Conservation (phyloP, 1,284 basidiomycete genomes). For the Pseudozyma pruni region DNA sequence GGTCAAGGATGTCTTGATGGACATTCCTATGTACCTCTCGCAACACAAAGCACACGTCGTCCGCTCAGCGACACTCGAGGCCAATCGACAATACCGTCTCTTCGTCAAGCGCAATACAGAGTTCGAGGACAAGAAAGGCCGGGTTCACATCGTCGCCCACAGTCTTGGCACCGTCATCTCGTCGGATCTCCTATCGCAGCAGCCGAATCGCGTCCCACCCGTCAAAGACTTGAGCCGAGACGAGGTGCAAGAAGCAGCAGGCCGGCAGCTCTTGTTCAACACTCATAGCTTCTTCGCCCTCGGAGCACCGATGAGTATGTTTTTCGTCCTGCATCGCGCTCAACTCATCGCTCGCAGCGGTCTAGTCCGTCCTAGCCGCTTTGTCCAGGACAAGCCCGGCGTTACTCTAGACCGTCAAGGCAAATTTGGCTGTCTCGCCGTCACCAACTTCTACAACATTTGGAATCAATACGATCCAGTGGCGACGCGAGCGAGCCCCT, state of each 20-base stretch:
- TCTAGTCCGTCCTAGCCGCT: slow-evolving; percentile 70
- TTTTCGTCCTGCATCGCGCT: slow-evolving; percentile 72
- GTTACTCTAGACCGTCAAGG: slow-evolving; percentile 70
- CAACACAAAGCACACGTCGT: slow-evolving; percentile 72
- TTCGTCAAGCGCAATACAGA: slow-evolving; percentile 72
- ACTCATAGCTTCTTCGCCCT: slow-evolving; percentile 71
- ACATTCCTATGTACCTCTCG: slow-evolving; percentile 69
- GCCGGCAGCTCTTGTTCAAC: slow-evolving; percentile 66
- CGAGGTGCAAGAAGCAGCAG: slow-evolving; percentile 18
- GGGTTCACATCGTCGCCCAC: slow-evolving; percentile 70
- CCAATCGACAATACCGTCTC: slow-evolving; percentile 70
- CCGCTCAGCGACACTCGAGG: slow-evolving; percentile 68
- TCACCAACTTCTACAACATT: slow-evolving; percentile 71
- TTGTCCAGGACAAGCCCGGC: slow-evolving; percentile 68
- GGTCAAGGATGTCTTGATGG: slow-evolving; percentile 69
- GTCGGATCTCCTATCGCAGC: slow-evolving; percentile 72
- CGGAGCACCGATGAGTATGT: slow-evolving; percentile 72
- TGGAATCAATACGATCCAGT: slow-evolving; percentile 72
- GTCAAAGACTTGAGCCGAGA: slow-evolving; percentile 23
- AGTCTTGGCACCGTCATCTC: slow-evolving; percentile 72
- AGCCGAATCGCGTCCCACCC: slow-evolving; percentile 70
- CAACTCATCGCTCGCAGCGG: slow-evolving; percentile 72
- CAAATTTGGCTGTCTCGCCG: slow-evolving; percentile 72
- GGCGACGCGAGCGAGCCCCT: slow-evolving; percentile 68
- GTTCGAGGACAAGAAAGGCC: slow-evolving; percentile 68